A percentile compares a stretch with the other conserved stretches of the same genome.
These are phyloP conservation scores for Cucumis sativus DNA, from an alignment of 306 rosid genomes.

Conservation along the genomic window DNA sequence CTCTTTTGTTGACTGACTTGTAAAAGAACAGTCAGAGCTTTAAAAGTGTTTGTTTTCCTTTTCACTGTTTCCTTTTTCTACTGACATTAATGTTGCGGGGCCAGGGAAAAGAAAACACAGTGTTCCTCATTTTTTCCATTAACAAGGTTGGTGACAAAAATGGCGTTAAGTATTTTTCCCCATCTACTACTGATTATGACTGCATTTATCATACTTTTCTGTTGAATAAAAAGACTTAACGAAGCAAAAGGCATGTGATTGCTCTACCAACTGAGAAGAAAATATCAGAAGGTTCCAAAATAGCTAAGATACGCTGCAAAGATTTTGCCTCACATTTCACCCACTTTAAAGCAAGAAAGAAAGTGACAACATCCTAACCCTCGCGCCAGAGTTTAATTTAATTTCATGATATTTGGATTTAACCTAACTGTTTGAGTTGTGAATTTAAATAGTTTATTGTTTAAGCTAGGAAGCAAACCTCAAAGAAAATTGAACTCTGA, in stretches of 20 bases:
- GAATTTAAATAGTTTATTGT: neutral
- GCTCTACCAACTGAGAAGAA: neutral
- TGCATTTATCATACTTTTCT: neutral
- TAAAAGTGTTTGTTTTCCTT: neutral
- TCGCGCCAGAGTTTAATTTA: neutral
- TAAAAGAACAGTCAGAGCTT: neutral
- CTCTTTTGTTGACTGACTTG: neutral
- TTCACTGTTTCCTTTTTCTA: neutral
- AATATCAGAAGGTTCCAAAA: conserved; percentile 4
- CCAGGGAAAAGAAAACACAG: neutral
- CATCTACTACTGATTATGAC: neutral
- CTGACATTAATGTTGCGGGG: neutral
- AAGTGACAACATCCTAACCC: neutral
- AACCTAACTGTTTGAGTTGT: neutral
- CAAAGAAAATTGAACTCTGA: neutral
- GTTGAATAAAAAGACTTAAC: neutral
- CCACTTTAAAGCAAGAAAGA: neutral
- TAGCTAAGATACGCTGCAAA: neutral
- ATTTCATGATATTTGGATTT: neutral
- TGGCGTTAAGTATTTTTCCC: neutral
- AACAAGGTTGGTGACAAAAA: neutral
- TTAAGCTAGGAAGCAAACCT: neutral
- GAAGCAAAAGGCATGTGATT: neutral
- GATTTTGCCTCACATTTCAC: neutral
- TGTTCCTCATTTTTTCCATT: neutral